These are phyloP conservation scores for Neonectria hederae DNA, from an alignment of 2,329 filamentous ascomycete genomes.

Conservation along the genomic window DNA sequence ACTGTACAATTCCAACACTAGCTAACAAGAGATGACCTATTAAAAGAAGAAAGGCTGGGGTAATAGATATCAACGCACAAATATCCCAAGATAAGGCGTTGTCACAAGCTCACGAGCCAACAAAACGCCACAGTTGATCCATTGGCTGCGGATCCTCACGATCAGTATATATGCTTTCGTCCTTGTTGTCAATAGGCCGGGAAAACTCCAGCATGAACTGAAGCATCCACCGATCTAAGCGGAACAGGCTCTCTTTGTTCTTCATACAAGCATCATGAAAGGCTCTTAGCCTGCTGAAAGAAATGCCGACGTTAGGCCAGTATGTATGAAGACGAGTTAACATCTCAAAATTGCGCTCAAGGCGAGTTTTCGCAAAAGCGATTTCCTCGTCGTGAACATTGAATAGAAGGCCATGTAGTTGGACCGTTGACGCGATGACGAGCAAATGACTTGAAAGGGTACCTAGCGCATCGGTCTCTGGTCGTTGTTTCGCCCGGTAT, in stretches of 20 bases:
- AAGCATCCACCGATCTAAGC: conserved; percentile 25
- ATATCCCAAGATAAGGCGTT: no score
- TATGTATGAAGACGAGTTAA: conserved; percentile 52
- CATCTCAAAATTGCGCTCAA: conserved; percentile 57
- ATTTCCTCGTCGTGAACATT: conserved; percentile 49
- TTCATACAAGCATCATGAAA: conserved; percentile 26
- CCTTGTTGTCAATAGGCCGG: neutral
- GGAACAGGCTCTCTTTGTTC: conserved; percentile 19
- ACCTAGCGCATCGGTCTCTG: conserved; percentile 53
- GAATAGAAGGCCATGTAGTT: conserved; percentile 58
- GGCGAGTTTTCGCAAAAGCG: conserved; percentile 44
- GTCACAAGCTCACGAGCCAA: neutral
- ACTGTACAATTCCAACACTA: no score
- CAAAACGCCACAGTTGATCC: neutral
- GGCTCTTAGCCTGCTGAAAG: conserved; percentile 16
- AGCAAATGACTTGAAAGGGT: conserved; percentile 57
- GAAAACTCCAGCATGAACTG: conserved; percentile 17
- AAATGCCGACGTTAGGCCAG: conserved; percentile 46
- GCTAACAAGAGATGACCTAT: no score
- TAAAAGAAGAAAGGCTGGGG: no score
- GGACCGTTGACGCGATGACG: conserved; percentile 57
- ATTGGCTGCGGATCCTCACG: neutral
- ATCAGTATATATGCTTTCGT: no score
- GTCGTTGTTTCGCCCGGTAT: conserved; percentile 49
- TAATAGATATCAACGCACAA: no score